These are phyloP conservation scores for Hibiscus mutabilis DNA, from an alignment of 345 rosid species.

Conservation along the genomic window DNA sequence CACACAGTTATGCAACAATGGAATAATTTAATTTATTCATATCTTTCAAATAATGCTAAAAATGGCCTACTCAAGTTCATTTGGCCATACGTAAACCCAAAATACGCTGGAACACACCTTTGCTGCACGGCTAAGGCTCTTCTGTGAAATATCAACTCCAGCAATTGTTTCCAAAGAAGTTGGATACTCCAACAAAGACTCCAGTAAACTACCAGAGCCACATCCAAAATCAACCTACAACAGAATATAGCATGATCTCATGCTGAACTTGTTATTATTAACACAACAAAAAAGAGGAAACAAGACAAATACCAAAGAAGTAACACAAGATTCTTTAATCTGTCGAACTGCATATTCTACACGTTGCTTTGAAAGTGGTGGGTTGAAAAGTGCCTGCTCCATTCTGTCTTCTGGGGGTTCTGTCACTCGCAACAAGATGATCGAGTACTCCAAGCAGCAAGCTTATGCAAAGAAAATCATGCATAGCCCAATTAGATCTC, in stretches of 20 bases:
- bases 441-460: conserved; percentile 40
- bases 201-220: conserved; percentile 86
- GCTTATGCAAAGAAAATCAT: conserved; percentile 26
- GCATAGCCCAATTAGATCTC: conserved; percentile 5
- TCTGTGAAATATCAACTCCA: conserved; percentile 79
- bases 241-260: conserved; percentile 13
- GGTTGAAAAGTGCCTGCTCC: conserved; percentile 92
- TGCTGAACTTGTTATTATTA: background rate
- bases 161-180: conserved; percentile 60
- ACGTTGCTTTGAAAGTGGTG: conserved; percentile 92
- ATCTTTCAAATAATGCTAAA: background rate
- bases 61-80: background rate
- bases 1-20: background rate
- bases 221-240: conserved; percentile 88
- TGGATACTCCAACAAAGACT: conserved; percentile 69
- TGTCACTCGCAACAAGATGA: conserved; percentile 51
- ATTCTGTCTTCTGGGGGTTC: conserved; percentile 85
- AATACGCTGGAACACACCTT: conserved; percentile 44
- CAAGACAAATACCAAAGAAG: conserved; percentile 51
- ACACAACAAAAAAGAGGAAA: conserved; percentile 10
- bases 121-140: conserved; percentile 83
- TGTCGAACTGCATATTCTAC: conserved; percentile 82
- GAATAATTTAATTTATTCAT: background rate
- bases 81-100: background rate
- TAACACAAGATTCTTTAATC: conserved; percentile 62